Base-by-base conservation (phyloP, 1,284 basidiomycete genomes). In the Trichosporon coremiiforme region DNA sequence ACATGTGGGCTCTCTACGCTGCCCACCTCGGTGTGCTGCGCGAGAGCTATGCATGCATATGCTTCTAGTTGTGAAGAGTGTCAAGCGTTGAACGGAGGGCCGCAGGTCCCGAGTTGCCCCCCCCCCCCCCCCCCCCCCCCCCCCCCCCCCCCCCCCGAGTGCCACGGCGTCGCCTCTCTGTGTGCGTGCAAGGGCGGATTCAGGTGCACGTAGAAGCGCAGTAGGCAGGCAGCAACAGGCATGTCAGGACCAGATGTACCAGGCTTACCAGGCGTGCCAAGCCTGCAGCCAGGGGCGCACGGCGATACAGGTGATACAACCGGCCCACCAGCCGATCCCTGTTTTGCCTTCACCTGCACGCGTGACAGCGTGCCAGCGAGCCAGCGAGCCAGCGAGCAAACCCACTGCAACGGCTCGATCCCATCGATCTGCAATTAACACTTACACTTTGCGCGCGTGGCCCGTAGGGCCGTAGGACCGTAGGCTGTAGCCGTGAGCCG, bases 301-400 rank as follows among this genome's bases (percentile, higher is more conserved):
- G 36, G 36, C 36, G 36, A 38, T 8, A 45, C 13, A 15, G 41
- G 41, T 45, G 41, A 45, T 45, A 45, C 41, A 45, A 45, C 41
- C 41, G 41, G 41, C 41, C 41, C 41, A 45, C 41, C 41, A 45
- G 41, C 41, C 41, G 41, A 45, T 45, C 41, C 41, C 41, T 41
- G 6, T 45, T 45, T 15, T 45, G 17, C 7, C 15, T 17, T 45
- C 41, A 17, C 38, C 38, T 41, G 38, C 33, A 8, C 8, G 36
- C 36, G 36, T n/a, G n/a, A n/a, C n/a, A n/a, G n/a, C n/a, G n/a
- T n/a, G n/a, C 36, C 10, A 12, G 2, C 10, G 36, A 12, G 10
- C 36, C 10, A 12, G 2, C 10, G 6, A 7, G 36, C 36, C 2
- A 38, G 41, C 41, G 38, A 10, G 7, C 7, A 45, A n/a, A 45